A percentile compares a stretch with the other conserved stretches of the same genome.
These are phyloP conservation scores for Penicillium sp. DNA, from an alignment of 2,329 filamentous ascomycete species.

Conservation along the genomic window DNA sequence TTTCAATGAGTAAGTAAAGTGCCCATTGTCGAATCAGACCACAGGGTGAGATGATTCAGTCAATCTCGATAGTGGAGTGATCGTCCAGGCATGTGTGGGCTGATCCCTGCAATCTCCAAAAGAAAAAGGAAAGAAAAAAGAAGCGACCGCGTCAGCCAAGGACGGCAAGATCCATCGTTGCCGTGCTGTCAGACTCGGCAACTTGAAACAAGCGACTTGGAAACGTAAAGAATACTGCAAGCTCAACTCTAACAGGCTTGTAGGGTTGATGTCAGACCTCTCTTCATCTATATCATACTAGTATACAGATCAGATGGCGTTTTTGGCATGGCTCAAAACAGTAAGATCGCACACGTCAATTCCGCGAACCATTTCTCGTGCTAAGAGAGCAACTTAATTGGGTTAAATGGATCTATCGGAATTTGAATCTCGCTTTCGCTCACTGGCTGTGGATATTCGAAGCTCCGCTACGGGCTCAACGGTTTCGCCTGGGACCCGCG, in stretches of 20 bases:
- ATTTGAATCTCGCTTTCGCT: background rate
- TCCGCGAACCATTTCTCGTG: background rate
- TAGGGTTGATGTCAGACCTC: background rate
- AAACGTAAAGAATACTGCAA: background rate
- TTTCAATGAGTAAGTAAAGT: background rate
- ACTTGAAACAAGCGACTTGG: conserved; percentile 12
- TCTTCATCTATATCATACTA: background rate
- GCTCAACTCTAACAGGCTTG: background rate
- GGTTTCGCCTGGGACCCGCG: conserved; percentile 7
- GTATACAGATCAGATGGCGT: conserved; percentile 8
- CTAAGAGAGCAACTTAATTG: background rate
- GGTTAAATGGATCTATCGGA: background rate
- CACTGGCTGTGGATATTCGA: background rate
- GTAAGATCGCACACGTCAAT: background rate
- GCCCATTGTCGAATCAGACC: conserved; percentile 14
- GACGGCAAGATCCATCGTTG: background rate
- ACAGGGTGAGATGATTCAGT: background rate
- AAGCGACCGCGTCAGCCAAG: background rate
- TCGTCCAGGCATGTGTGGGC: conserved; percentile 11
- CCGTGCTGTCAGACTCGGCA: background rate
- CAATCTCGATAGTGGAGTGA: conserved; percentile 3
- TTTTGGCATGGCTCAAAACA: background rate
- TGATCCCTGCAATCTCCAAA: conserved; percentile 19
- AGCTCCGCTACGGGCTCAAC: conserved; percentile 19
- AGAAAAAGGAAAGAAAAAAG: background rate